Conservation (phyloP, 371 early-diverging fungal species). For the Saksenaea vasiformis region DNA sequence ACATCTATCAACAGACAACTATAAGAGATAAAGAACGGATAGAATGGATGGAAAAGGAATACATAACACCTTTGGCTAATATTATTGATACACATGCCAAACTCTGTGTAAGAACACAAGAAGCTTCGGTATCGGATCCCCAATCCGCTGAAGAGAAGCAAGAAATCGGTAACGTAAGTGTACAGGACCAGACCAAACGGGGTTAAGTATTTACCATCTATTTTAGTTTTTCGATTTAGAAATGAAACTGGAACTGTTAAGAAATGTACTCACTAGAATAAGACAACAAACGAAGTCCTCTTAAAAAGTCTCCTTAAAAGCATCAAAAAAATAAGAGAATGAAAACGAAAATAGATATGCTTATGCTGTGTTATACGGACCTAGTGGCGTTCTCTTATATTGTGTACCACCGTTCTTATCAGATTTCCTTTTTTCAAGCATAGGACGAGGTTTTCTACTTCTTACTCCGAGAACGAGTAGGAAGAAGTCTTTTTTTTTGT, state of each 20-base stretch:
- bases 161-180: not conserved
- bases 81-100: not conserved
- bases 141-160: no score
- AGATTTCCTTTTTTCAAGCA: no score
- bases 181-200: not conserved
- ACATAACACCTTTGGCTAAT: not conserved
- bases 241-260: not conserved
- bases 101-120: no score
- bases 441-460: no score
- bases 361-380: no score
- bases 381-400: no score
- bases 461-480: no score
- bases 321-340: no score
- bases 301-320: not conserved
- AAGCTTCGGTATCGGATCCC: no score
- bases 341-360: no score
- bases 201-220: not conserved
- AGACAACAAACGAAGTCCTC: not conserved
- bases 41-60: slow-evolving; percentile 8
- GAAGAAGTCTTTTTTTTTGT: no score
- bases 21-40: slow-evolving; percentile 9
- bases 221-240: slow-evolving; percentile 3
- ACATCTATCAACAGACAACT: slow-evolving; percentile 10
- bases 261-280: not conserved
- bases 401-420: no score